A percentile compares a stretch with the other conserved stretches of the same genome.
Evolutionary conservation across 768 basidiomycete species (phyloP).

Genomic region (Lentinus tigrinus): DNA sequence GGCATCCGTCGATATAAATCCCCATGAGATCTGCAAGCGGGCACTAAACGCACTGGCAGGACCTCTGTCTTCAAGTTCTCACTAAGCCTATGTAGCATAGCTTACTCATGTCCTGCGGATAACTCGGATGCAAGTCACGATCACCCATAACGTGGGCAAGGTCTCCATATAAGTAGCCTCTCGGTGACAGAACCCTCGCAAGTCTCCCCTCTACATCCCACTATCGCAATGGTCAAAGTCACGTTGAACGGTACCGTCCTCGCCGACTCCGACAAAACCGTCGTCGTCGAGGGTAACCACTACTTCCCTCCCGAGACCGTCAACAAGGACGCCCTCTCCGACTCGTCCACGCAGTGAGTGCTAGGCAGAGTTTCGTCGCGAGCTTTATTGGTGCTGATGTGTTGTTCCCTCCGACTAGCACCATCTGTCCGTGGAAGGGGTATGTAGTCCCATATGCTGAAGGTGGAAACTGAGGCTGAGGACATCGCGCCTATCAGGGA

Average conservation of each 20-base stretch:
- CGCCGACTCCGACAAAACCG: conserved; percentile 56
- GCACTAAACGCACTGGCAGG: no score
- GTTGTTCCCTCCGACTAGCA: conserved; percentile 32
- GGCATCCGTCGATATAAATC: no score
- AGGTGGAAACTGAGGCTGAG: neutral
- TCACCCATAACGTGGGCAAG: no score
- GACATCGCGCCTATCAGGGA: conserved; percentile 43
- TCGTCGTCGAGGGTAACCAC: conserved; percentile 65
- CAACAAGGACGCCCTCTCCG: conserved; percentile 41
- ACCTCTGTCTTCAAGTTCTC: no score
- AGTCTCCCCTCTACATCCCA: neutral
- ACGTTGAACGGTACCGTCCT: conserved; percentile 48
- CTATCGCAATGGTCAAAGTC: conserved; percentile 45
- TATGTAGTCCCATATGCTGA: conserved; percentile 25
- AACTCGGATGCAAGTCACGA: no score
- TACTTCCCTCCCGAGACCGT: conserved; percentile 69
- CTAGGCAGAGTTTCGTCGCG: neutral
- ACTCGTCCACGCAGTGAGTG: conserved; percentile 53
- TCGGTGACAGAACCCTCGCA: neutral
- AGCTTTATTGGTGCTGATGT: neutral
- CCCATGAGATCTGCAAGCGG: no score
- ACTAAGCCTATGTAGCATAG: no score
- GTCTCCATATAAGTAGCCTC: neutral
- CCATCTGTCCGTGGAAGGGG: conserved; percentile 75
- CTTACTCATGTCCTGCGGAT: no score